These are phyloP conservation scores for Alternaria sp. DNA, from an alignment of 2,329 filamentous ascomycete species.

Conservation along the genomic window DNA sequence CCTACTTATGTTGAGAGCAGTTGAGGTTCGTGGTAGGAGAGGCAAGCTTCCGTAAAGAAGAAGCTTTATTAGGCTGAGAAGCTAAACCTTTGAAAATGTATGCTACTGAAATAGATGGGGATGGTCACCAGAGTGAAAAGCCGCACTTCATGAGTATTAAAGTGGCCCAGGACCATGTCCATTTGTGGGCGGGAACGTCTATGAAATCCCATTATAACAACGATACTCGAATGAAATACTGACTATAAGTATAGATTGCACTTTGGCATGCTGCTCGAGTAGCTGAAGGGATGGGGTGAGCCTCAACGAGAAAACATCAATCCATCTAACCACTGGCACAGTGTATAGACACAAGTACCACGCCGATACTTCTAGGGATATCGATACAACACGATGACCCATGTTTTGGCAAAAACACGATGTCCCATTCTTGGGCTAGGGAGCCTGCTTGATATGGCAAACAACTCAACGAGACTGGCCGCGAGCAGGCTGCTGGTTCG, in stretches of 20 bases:
- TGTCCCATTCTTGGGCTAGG: neutral
- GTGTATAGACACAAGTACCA: neutral
- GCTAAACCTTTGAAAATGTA: too few relatives aligned
- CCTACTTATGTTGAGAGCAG: too few relatives aligned
- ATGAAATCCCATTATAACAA: neutral
- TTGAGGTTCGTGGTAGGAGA: too few relatives aligned
- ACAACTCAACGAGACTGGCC: neutral
- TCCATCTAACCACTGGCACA: neutral
- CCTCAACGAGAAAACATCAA: neutral
- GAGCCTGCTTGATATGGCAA: neutral
- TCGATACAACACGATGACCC: neutral
- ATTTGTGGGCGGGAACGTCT: neutral
- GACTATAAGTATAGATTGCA: too few relatives aligned
- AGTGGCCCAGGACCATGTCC: neutral
- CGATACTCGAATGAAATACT: neutral
- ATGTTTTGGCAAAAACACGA: neutral
- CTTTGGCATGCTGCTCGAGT: too few relatives aligned
- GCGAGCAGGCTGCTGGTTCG: slow-evolving; percentile 1
- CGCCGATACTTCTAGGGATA: neutral
- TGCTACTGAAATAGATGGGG: neutral
- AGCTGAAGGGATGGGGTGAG: neutral
- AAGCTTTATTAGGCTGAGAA: too few relatives aligned
- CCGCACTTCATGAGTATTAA: neutral
- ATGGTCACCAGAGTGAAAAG: neutral
- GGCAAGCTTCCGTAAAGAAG: too few relatives aligned